Evolutionary conservation across 306 rosid species (phyloP).

Genomic region (Castanea crenata): DNA sequence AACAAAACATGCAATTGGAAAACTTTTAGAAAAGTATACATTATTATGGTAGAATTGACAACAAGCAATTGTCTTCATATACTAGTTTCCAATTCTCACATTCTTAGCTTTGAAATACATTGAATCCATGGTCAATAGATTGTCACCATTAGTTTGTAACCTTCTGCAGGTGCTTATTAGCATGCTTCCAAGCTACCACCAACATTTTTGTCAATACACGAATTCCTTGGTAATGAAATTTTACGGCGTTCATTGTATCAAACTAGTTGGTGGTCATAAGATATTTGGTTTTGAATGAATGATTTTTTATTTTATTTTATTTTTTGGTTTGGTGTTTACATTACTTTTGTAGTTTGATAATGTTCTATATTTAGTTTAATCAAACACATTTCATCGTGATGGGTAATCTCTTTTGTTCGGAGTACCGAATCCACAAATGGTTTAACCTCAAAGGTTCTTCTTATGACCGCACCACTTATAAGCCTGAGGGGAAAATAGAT

Average conservation of each 20-base stretch:
- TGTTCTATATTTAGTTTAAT: background rate
- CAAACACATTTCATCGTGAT: slow-evolving; percentile 53
- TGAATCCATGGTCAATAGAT: background rate
- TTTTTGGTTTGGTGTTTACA: background rate
- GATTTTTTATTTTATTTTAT: background rate
- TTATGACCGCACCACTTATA: slow-evolving; percentile 47
- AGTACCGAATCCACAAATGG: slow-evolving; percentile 51
- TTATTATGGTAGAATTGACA: background rate
- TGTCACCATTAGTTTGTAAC: slow-evolving; percentile 23
- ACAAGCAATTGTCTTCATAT: background rate
- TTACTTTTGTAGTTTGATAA: slow-evolving; percentile 1
- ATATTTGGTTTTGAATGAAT: slow-evolving; percentile 14
- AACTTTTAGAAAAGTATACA: background rate
- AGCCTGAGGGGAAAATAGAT: slow-evolving; percentile 45
- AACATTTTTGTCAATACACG: slow-evolving; percentile 49
- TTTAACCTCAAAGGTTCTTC: slow-evolving; percentile 61
- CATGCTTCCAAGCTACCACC: slow-evolving; percentile 53
- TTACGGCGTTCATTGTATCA: slow-evolving; percentile 55
- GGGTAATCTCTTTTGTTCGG: slow-evolving; percentile 58
- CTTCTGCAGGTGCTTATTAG: slow-evolving; percentile 50
- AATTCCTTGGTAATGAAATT: slow-evolving; percentile 53
- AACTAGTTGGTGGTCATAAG: slow-evolving; percentile 55
- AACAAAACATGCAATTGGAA: background rate
- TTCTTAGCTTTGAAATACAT: background rate
- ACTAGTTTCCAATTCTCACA: background rate